Base-by-base conservation (phyloP, 352 stramenopile genomes). In the Pythium oligandrum region DNA sequence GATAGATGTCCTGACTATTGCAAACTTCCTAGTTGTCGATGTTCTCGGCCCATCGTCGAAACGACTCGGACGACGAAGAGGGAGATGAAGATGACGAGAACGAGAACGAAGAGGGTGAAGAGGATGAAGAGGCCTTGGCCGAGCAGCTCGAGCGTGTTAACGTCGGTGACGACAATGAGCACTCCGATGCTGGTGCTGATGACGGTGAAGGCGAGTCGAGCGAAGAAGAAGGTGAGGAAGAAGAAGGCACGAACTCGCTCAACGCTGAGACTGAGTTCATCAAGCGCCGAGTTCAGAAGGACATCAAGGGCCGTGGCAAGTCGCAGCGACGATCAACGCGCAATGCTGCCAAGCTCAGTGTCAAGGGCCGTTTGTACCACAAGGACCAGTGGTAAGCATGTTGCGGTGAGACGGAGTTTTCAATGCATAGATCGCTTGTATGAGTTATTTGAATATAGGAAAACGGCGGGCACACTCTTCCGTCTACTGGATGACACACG, bases 321-420 rank as follows among this genome's bases (percentile, higher is more conserved):
- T 53, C 60, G 5, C 66, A 65, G 17, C 61, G 75, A n/a, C 80
- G 78, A 32, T 71, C 67, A 44, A 80, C 85, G 54, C 82, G 85
- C 34, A 95, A 95, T 61, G 68, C 68, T 34, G 64, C 85, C 53
- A 95, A 95, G 73, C 66, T 95, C 26, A 93, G 81, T 62, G 71
- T 95, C 47, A 95, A 95, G 73, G 85, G 85, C 54, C 84, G 82
- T 37, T 67, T 93, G 42, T 71, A 84, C 39, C 85, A 94, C 69
- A 90, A 94, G 57, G 79, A 88, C 36, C 68, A 82, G 51, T 95
- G 76, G 66, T 91, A 87, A 61, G 43, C 43, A 31, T 48, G 43
- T 30, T 31, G 43, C 9, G 17, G 17, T 26, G 17, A 26, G 17
- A 26, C 17, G 17, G 17, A 26, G 17, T 26, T 26, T 26, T 26